Percentiles rank a stretch among this genome's conserved stretches.
Conservation (phyloP, 768 basidiomycete genomes). For the Crucibulum laeve region DNA sequence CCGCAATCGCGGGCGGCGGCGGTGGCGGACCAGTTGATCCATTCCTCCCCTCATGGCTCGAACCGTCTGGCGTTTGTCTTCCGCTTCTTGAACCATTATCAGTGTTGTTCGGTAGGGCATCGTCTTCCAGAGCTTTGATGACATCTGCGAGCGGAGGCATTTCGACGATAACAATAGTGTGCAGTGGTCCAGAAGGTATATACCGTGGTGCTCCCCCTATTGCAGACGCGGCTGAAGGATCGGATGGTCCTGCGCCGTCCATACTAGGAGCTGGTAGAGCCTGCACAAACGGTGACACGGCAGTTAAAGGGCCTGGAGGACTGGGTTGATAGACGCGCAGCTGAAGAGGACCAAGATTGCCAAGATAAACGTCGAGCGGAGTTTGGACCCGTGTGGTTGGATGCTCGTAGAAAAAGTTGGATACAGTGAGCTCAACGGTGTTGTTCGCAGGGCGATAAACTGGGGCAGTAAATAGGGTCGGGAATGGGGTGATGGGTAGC, state of each 20-base stretch:
- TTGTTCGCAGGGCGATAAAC: slow-evolving; percentile 67
- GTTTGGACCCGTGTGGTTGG: slow-evolving; percentile 56
- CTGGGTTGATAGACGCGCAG: slow-evolving; percentile 73
- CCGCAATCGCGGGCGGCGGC: slow-evolving; percentile 51
- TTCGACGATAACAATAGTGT: slow-evolving; percentile 82
- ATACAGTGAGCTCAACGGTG: slow-evolving; percentile 78
- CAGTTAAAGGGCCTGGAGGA: slow-evolving; percentile 64
- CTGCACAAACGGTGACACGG: slow-evolving; percentile 57
- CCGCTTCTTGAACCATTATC: slow-evolving; percentile 36
- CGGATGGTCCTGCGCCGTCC: slow-evolving; percentile 24
- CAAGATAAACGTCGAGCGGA: slow-evolving; percentile 87
- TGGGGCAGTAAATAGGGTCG: slow-evolving; percentile 79
- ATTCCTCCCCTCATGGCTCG: slow-evolving; percentile 20
- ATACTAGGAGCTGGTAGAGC: slow-evolving; percentile 32
- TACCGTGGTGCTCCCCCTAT: slow-evolving; percentile 40
- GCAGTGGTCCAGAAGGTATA: slow-evolving; percentile 49
- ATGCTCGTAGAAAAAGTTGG: slow-evolving; percentile 84
- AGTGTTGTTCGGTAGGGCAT: slow-evolving; percentile 38
- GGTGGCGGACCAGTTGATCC: slow-evolving; percentile 17
- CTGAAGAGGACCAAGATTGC: slow-evolving; percentile 83
- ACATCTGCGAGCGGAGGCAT: slow-evolving; percentile 77
- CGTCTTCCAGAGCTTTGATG: slow-evolving; percentile 74
- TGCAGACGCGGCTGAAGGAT: slow-evolving; percentile 21
- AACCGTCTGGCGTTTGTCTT: slow-evolving; percentile 27
- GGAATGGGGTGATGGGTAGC: slow-evolving; percentile 85